Evolutionary conservation across 2,329 filamentous ascomycete genomes (phyloP).

Genomic region (Beauveria rudraprayagi): DNA sequence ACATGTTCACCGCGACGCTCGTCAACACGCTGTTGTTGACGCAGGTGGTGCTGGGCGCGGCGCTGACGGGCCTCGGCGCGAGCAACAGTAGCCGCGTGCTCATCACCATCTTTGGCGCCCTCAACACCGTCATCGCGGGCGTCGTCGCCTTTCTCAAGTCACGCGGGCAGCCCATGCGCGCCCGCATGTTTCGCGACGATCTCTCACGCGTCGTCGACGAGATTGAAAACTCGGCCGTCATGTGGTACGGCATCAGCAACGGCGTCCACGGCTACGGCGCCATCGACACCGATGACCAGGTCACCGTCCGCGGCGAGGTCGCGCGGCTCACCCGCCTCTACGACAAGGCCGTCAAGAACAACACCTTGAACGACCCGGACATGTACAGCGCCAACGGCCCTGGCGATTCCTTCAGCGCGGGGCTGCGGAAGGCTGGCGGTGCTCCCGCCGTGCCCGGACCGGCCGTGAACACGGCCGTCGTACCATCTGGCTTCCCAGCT

Average conservation of each 20-base stretch:
- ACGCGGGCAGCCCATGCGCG: conserved; percentile 16
- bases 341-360: conserved; percentile 18
- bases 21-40: conserved; percentile 16
- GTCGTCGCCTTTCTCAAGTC: conserved; percentile 18
- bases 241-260: conserved; percentile 18
- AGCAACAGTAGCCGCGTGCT: conserved; percentile 15
- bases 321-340: conserved; percentile 17
- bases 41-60: conserved; percentile 17
- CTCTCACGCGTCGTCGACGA: conserved; percentile 18
- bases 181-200: conserved; percentile 18
- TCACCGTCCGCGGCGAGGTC: conserved; percentile 18
- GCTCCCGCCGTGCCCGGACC: neutral
- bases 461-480: neutral
- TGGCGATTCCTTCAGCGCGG: conserved; percentile 12
- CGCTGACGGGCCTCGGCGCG: conserved; percentile 17
- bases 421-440: conserved; percentile 12
- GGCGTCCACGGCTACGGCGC: conserved; percentile 16
- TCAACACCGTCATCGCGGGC: conserved; percentile 19
- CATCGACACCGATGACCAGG: conserved; percentile 17
- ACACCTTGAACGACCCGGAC: conserved; percentile 17
- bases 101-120: conserved; percentile 17
- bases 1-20: conserved; percentile 16
- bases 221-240: conserved; percentile 19
- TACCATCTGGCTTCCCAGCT: neutral
- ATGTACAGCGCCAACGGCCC: conserved; percentile 15